Evolutionary conservation across 805 yeast genomes (phyloP), one percentile per base, ranked within the genome.

Genomic region (Blastobotrys attinorum): DNA sequence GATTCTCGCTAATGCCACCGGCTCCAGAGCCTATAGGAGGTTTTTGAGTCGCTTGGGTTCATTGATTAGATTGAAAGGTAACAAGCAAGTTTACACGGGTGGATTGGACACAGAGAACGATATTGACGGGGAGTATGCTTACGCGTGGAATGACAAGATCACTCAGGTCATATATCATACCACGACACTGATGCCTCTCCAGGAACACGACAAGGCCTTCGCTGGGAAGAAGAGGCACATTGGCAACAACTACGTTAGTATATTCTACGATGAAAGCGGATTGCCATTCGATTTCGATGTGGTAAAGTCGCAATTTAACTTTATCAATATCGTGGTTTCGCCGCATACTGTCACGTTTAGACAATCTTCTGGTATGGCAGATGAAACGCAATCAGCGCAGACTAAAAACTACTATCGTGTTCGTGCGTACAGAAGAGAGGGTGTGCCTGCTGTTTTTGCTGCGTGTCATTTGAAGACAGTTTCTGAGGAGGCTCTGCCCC

Each of bases 171-270:
- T 85, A 7, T 87, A 76, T 60, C 96, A 87, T 58, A 75, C 84
- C 7, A 79, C 88, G 2, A 84, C 95, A 0, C 61, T 87, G 72
- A 87, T 87, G 95, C 87, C 89, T 2, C 45, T 47, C 32, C n/a
- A 20, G 6, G 50, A 49, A 8, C 67, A 71, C 40, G 82, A 80
- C 50, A 57, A 60, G 3, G 55, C 57, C 15, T 66, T 62, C 22
- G 71, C 79, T 13, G 57, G 71, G 59, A 87, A 86, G 62, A 87
- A 87, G 61, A 66, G 88, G 44, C 96, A 87, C 58, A 82, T 87
- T 49, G 96, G 96, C 5, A 87, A 87, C 63, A 75, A 86, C 57
- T 80, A 77, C 59, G 92, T 87, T 45, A 83, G 81, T 56, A 76
- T 87, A 20, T 87, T 73, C 58, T 88, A 79, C 66, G 85, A 87